Evolutionary conservation across 805 yeast genomes (phyloP), one percentile per base, ranked within the genome.

Genomic region (Jamesozyma piceae): DNA sequence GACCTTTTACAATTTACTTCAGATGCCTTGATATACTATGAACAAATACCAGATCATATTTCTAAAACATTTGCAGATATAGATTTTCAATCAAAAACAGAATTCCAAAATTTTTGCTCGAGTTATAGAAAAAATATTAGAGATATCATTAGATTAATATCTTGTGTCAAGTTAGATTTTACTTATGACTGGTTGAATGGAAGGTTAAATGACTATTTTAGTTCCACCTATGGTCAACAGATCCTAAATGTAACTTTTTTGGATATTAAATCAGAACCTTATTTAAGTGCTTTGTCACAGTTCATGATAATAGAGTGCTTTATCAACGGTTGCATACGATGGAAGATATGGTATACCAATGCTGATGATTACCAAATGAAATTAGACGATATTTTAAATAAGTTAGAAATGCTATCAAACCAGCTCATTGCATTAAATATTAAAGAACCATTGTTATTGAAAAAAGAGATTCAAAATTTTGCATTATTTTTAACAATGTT

Each of bases 401-500:
- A 73, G 39, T 78, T 82, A 9, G 88, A 85, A 56, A 73, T 71
- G 14, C 68, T 87, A 39, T 83, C 95, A 38, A 82, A 83, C 49
- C 75, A 80, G 52, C 67, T 92, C 45, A 67, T 92, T 44, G 80
- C 79, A 29, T 74, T 92, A 71, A 77, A 80, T 43, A 72, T 85
- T 20, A 75, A 80, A 22, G 89, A 88, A 46, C 96, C 97, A 1
- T 72, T 83, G 49, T 65, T 92, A 29, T 72, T 84, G 48, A 75
- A 95, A 51, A 88, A 86, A 53, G 84, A 86, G 54, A 82, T 88
- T 15, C 97, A 92, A 63, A 85, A 95, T 14, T 71, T 88, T 52
- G 97, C 94, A 15, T 95, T 90, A 60, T 92, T 92, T 58, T 83
- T 96, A 14, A 96, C 97, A 1, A 68, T 88, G 47, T 68, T 92